Base-by-base conservation (phyloP, 2,329 filamentous ascomycete genomes). In the Akanthomyces uredinophilus region DNA sequence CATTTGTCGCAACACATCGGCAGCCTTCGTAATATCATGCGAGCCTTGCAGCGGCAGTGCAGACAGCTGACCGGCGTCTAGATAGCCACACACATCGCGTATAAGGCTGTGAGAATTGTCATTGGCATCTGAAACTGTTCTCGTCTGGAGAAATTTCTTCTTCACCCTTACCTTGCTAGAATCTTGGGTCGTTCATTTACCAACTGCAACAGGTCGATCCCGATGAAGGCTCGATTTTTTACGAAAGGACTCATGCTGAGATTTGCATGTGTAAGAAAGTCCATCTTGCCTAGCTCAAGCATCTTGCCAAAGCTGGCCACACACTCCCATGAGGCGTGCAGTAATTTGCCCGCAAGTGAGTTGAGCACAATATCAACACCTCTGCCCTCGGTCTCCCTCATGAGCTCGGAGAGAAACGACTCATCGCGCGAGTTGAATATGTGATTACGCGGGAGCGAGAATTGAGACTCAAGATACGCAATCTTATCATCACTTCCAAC, bases 191-290 rank as follows among this genome's bases (percentile, higher is more conserved):
- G 41, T 11, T 46, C 20, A 2, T 24, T 20, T 3, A 22, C 69
- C 4, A 57, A 2, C 24, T 53, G 44, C 59, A 69, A 61, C 3
- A 78, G 39, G 41, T 77, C 75, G 3, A 78, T 59, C 44, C 68
- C 69, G 6, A 66, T 58, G 24, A 72, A 77, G 4, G 67, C 68
- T 0, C 73, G 69, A 5, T 71, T 74, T 0, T 62, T 61, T 0
- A 71, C 66, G 43, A 84, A 83, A 0, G 71, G 70, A 0, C 70
- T 61, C 79, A 84, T 80, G 3, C 75, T 73, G 1, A 83, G 71
- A 4, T 69, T 66, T 3, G 70, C 74, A 8, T 74, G 72, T 1
- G 73, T 72, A 1, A 67, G 18, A 10, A 76, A 64, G 52, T 77
- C 74, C 16, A 68, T 67, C 50, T 73, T 73, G 2, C 73, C 73